Conservation (phyloP, 129 eudicot species). For the Centrapalus pauciflorus region DNA sequence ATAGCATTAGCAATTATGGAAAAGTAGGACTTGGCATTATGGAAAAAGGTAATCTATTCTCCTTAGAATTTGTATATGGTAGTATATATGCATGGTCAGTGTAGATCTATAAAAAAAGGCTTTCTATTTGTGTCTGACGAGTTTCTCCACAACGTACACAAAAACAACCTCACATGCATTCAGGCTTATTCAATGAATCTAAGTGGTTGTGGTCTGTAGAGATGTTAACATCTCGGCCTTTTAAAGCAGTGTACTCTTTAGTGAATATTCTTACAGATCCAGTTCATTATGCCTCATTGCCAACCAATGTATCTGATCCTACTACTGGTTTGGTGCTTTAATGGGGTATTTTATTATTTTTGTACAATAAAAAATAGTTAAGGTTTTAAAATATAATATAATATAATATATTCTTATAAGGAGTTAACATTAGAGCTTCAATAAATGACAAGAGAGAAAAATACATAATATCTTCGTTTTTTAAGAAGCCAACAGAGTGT, state of each 20-base stretch:
- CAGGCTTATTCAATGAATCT: background rate
- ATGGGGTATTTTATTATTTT: too few species aligned
- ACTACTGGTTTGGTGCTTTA: background rate
- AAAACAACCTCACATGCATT: background rate
- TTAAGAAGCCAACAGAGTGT: too few species aligned
- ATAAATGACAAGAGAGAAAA: too few species aligned
- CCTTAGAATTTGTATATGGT: background rate
- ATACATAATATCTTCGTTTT: too few species aligned
- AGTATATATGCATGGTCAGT: background rate
- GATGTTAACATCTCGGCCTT: background rate
- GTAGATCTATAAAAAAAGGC: background rate
- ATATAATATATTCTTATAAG: too few species aligned
- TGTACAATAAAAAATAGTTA: too few species aligned
- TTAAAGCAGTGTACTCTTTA: background rate
- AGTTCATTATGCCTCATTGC: background rate
- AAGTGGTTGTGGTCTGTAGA: background rate
- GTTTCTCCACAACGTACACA: background rate
- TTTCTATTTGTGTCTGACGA: background rate
- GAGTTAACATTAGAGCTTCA: too few species aligned
- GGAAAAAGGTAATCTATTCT: constrained; percentile 61
- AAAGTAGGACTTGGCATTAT: constrained; percentile 81
- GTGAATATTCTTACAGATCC: background rate
- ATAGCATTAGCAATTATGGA: too few species aligned
- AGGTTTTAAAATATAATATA: too few species aligned
- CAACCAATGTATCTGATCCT: constrained; percentile 5